Evolutionary conservation across 129 eudicot genomes (phyloP).

Genomic region (Deinandra increscens): DNA sequence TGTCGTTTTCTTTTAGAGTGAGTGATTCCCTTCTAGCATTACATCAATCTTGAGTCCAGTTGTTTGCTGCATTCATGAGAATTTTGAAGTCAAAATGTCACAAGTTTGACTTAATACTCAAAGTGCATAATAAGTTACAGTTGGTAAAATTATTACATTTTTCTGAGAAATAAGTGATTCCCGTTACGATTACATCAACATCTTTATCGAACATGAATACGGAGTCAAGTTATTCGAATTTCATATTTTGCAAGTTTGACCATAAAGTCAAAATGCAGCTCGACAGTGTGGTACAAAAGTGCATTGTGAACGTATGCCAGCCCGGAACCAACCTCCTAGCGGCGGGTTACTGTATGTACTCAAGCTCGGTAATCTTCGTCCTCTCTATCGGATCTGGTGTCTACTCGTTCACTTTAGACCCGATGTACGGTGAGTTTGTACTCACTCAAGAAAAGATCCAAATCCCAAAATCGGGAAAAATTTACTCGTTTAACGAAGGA

Average conservation of each 20-base stretch:
- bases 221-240: neutral
- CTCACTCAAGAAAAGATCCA: conserved; percentile 80
- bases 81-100: neutral
- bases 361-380: conserved; percentile 92
- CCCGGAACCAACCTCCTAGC: conserved; percentile 94
- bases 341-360: conserved; percentile 99
- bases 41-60: neutral
- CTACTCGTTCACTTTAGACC: conserved; percentile 80
- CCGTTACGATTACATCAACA: neutral
- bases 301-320: conserved; percentile 84
- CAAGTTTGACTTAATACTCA: neutral
- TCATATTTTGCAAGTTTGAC: conserved; percentile 10
- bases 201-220: neutral
- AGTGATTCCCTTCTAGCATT: no score
- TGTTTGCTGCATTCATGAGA: neutral
- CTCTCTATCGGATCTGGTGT: conserved; percentile 82
- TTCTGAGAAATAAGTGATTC: neutral
- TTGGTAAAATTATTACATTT: neutral
- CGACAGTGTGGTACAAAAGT: conserved; percentile 50
- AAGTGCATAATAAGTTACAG: no score
- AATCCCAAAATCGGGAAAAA: conserved; percentile 81
- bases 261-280: conserved; percentile 54
- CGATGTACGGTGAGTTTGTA: conserved; percentile 94
- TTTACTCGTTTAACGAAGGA: conserved; percentile 91
- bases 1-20: no score